Percentiles rank a stretch among this genome's conserved stretches.
These are phyloP conservation scores for Nakazawaea wickerhamii DNA, from an alignment of 805 yeast species.

Conservation along the genomic window DNA sequence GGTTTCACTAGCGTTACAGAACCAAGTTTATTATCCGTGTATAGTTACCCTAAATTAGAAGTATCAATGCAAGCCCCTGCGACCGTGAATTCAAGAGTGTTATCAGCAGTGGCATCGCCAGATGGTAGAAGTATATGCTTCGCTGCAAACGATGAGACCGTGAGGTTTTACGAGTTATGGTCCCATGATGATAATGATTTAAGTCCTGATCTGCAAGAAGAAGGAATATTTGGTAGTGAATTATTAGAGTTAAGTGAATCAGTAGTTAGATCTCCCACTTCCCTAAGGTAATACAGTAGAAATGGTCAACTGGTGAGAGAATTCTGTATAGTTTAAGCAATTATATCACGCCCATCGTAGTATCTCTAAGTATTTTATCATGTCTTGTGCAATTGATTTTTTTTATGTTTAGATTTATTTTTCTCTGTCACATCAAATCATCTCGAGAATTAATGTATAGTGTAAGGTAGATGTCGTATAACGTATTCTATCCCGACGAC, in stretches of 20 bases:
- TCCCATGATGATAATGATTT: conserved; percentile 22
- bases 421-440: too few relatives aligned
- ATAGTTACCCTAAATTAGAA: conserved; percentile 61
- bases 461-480: conserved; percentile 3
- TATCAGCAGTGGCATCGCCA: conserved; percentile 66
- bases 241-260: conserved; percentile 58
- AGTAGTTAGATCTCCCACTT: conserved; percentile 21
- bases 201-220: conserved; percentile 33
- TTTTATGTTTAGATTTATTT: too few relatives aligned
- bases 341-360: too few relatives aligned
- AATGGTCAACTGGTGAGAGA: too few relatives aligned
- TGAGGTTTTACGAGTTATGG: conserved; percentile 76
- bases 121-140: conserved; percentile 58
- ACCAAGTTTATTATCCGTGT: conserved; percentile 52
- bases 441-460: too few relatives aligned
- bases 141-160: conserved; percentile 74
- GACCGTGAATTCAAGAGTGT: conserved; percentile 46
- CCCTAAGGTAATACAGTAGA: background rate
- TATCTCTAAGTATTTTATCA: too few relatives aligned
- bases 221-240: conserved; percentile 49
- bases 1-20: conserved; percentile 62
- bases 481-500: conserved; percentile 8
- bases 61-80: conserved; percentile 45
- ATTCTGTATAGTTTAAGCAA: too few relatives aligned
- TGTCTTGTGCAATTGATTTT: too few relatives aligned